phyloP scores from a whole-genome alignment of 2,329 filamentous ascomycete genomes.

The Talaromyces funiculosus region DNA sequence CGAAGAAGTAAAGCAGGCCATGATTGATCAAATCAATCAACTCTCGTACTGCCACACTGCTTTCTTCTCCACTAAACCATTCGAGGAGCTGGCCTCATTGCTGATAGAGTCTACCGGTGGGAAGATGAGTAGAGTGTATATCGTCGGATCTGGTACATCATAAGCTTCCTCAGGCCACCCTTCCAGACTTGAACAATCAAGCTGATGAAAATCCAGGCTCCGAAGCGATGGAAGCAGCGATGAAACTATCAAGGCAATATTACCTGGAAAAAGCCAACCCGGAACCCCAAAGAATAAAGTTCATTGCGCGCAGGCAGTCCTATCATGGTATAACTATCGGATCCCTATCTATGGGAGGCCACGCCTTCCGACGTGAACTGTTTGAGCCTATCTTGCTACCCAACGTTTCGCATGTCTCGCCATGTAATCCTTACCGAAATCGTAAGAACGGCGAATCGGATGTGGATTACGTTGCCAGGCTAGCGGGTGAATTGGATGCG shows the following conservation, averaged over 20 bases:
- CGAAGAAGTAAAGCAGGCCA: conserved; percentile 53
- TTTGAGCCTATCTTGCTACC: conserved; percentile 56
- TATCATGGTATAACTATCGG: conserved; percentile 67
- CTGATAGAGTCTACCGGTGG: conserved; percentile 49
- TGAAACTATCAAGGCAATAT: conserved; percentile 64
- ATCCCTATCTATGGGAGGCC: conserved; percentile 48
- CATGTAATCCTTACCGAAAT: conserved; percentile 62
- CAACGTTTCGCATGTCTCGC: conserved; percentile 57
- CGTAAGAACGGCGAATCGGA: conserved; percentile 49
- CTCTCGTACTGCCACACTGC: conserved; percentile 56
- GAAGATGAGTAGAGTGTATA: conserved; percentile 51
- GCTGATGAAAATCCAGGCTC: conserved; percentile 43
- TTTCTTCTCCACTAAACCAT: conserved; percentile 52
- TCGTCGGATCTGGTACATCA: conserved; percentile 32
- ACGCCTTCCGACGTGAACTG: conserved; percentile 53
- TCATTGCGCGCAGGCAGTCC: conserved; percentile 60
- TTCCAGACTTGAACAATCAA: no score
- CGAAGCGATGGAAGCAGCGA: conserved; percentile 63
- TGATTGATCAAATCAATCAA: conserved; percentile 54
- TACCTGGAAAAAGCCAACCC: conserved; percentile 52
- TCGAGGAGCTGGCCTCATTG: conserved; percentile 49
- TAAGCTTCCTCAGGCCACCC: no score
- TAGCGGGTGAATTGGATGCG: conserved; percentile 60
- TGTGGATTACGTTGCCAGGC: conserved; percentile 53
- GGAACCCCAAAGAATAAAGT: conserved; percentile 52